Conservation (phyloP, 2,329 filamentous ascomycete species). For the Aspergillus neotritici region DNA sequence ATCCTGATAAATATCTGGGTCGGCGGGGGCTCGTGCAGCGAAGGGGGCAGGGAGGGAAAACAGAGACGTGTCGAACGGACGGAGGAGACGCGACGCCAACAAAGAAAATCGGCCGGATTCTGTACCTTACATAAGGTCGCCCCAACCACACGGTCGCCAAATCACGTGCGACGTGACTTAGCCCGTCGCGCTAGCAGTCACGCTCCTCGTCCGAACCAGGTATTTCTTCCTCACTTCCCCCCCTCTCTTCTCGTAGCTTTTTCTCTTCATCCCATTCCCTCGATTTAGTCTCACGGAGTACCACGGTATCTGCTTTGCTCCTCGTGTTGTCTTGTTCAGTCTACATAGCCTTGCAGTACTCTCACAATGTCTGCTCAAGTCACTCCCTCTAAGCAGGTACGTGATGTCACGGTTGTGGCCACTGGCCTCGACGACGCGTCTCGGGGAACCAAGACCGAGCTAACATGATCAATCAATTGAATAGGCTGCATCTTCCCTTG, state of each 20-base stretch:
- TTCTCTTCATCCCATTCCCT: conserved; percentile 23
- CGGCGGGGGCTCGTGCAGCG: no score
- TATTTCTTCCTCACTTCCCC: conserved; percentile 26
- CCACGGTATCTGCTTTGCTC: conserved; percentile 18
- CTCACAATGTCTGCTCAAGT: conserved; percentile 67
- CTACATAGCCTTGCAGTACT: conserved; percentile 24
- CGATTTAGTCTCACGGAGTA: conserved; percentile 10
- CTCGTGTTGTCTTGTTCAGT: conserved; percentile 13
- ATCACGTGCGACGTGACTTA: conserved; percentile 38
- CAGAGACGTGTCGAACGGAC: no score
- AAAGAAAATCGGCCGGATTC: neutral
- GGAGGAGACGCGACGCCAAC: conserved; percentile 1
- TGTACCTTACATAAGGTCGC: conserved; percentile 1
- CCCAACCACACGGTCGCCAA: conserved; percentile 20
- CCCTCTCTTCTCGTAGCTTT: conserved; percentile 17
- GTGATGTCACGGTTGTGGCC: conserved; percentile 38
- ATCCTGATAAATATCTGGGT: no score
- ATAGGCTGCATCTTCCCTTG: conserved; percentile 80
- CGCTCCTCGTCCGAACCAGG: conserved; percentile 27
- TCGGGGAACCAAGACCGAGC: conserved; percentile 22
- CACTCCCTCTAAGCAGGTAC: conserved; percentile 68
- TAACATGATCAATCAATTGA: conserved; percentile 30
- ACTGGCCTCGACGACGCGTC: conserved; percentile 29
- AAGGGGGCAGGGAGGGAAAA: no score
- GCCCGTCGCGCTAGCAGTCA: conserved; percentile 35